Conservation (phyloP, 1,139 yeast species). For the Geotrichum bryndzae region DNA sequence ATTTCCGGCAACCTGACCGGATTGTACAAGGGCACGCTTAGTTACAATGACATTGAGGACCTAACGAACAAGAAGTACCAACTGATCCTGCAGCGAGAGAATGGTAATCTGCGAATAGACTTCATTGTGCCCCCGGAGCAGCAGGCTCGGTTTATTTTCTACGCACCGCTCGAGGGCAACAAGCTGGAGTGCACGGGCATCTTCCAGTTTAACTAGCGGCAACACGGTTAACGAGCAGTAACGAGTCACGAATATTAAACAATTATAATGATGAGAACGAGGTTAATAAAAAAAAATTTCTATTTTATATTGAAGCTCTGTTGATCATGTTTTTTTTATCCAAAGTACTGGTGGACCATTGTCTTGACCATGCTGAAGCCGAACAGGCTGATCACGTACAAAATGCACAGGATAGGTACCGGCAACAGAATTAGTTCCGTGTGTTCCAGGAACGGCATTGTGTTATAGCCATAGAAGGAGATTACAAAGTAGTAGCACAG, state of each 20-base stretch:
- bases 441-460: slow-evolving; percentile 67
- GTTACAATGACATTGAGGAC: slow-evolving; percentile 27
- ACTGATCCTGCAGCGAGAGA: slow-evolving; percentile 16
- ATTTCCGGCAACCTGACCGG: slow-evolving; percentile 26
- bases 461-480: slow-evolving; percentile 82
- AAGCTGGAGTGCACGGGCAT: slow-evolving; percentile 16
- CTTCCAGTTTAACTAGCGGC: slow-evolving; percentile 11
- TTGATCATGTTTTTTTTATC: slow-evolving; percentile 19
- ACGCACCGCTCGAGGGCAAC: slow-evolving; percentile 6
- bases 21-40: slow-evolving; percentile 25
- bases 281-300: neutral
- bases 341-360: slow-evolving; percentile 64
- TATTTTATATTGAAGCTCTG: neutral
- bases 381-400: slow-evolving; percentile 41
- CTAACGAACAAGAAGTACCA: slow-evolving; percentile 25
- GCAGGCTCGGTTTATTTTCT: slow-evolving; percentile 14
- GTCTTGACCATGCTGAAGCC: slow-evolving; percentile 67
- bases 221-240: neutral
- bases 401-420: slow-evolving; percentile 47
- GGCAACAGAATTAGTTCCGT: slow-evolving; percentile 53
- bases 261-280: neutral
- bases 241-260: neutral
- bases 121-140: slow-evolving; percentile 15
- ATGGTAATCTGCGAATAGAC: slow-evolving; percentile 17
- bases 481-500: slow-evolving; percentile 69